phyloP scores from a whole-genome alignment of 495 filamentous ascomycete genomes.

The Neurospora sp. region DNA sequence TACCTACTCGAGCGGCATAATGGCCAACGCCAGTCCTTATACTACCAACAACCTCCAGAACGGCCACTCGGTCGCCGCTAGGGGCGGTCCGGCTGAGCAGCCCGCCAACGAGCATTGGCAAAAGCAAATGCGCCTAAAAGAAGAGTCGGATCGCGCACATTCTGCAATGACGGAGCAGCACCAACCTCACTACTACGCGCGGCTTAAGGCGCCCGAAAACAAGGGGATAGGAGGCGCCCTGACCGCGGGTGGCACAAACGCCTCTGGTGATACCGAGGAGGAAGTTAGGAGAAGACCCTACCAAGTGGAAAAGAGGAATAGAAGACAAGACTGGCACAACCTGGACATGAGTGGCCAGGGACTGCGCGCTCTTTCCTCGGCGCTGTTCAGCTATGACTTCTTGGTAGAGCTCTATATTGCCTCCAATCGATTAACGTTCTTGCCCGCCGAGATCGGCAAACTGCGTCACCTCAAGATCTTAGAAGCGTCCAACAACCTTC shows the following conservation, averaged over 20 bases:
- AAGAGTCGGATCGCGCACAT: constrained; percentile 57
- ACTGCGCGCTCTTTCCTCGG: constrained; percentile 63
- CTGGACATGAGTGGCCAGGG: constrained; percentile 92
- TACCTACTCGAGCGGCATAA: constrained; percentile 62
- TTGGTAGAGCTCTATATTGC: constrained; percentile 83
- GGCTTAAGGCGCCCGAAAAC: constrained; percentile 43
- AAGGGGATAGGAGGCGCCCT: constrained; percentile 43
- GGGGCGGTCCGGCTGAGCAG: constrained; percentile 33
- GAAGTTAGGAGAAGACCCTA: constrained; percentile 51
- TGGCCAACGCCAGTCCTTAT: constrained; percentile 68
- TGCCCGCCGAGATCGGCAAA: constrained; percentile 70
- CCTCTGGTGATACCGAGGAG: constrained; percentile 48
- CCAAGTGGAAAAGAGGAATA: constrained; percentile 42
- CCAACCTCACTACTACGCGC: constrained; percentile 44
- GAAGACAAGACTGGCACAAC: constrained; percentile 78
- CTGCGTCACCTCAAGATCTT: constrained; percentile 69
- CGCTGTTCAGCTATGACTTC: constrained; percentile 77
- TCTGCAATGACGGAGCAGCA: constrained; percentile 54
- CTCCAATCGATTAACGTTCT: constrained; percentile 69
- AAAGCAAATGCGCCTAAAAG: constrained; percentile 70
- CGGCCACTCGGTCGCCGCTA: constrained; percentile 43
- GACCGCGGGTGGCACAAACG: constrained; percentile 20
- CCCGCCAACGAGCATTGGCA: constrained; percentile 71
- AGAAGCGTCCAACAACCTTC: constrained; percentile 79
- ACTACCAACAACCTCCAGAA: constrained; percentile 66